Percentiles rank a stretch among this genome's conserved stretches.
phyloP scores from a whole-genome alignment of 2,329 filamentous ascomycete genomes.

The Aspergillus brunneoviolaceus region DNA sequence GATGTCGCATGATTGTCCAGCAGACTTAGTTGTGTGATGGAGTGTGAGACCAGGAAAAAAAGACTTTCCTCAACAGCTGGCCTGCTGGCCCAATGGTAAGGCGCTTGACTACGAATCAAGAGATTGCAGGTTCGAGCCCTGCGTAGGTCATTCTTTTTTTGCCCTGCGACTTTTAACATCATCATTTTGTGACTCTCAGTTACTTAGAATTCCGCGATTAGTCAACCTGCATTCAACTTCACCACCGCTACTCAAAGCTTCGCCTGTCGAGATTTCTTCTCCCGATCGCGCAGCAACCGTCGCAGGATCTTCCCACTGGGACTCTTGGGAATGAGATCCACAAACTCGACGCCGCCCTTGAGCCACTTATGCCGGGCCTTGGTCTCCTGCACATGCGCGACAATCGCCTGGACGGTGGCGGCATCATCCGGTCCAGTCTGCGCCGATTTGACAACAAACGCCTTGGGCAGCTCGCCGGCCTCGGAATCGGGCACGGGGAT shows the following conservation, averaged over 20 bases:
- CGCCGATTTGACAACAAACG: conserved; percentile 51
- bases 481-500: conserved; percentile 33
- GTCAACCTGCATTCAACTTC: not conserved
- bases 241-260: not conserved
- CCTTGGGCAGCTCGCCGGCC: conserved; percentile 58
- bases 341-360: not conserved
- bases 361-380: not conserved
- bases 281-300: not conserved
- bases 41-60: too few species aligned
- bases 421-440: conserved; percentile 25
- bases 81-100: conserved; percentile 48
- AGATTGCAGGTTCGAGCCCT: conserved; percentile 51
- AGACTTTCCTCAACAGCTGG: not conserved
- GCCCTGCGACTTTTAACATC: not conserved
- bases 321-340: not conserved
- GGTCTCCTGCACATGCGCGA: not conserved
- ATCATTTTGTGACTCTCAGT: too few species aligned
- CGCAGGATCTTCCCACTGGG: not conserved
- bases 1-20: too few species aligned
- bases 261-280: not conserved
- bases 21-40: not conserved
- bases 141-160: conserved; percentile 19
- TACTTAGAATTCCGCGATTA: too few species aligned
- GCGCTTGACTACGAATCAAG: conserved; percentile 54
- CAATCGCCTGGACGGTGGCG: not conserved